phyloP scores from a whole-genome alignment of 305 asterid species.

The Solanum chacoense region DNA sequence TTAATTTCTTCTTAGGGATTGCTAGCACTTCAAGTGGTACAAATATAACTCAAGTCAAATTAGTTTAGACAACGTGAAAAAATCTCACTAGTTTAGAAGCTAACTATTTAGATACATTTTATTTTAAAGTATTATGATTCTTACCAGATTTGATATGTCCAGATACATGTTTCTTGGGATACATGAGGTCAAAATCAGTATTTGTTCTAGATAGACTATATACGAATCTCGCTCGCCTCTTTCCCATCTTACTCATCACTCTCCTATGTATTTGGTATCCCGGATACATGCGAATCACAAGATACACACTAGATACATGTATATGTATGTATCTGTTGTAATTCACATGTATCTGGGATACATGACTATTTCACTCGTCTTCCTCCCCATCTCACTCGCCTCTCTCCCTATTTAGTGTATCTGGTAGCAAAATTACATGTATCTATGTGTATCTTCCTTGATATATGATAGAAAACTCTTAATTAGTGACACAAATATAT shows the following conservation, averaged over 20 bases:
- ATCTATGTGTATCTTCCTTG: no score
- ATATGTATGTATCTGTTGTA: neutral
- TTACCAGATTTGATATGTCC: neutral
- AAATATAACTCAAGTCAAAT: neutral
- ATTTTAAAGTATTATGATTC: no score
- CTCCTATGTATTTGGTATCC: neutral
- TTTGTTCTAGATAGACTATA: neutral
- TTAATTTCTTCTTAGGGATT: neutral
- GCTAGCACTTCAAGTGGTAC: neutral
- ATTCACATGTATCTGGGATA: no score
- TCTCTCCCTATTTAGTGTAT: neutral
- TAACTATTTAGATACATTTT: no score
- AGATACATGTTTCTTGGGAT: neutral
- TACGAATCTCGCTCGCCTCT: neutral
- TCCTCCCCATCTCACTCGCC: neutral
- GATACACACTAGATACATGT: neutral
- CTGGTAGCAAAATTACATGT: no score
- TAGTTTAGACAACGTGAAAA: neutral
- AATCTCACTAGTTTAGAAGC: neutral
- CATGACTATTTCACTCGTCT: neutral
- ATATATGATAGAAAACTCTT: neutral
- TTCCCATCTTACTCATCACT: neutral
- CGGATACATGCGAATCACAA: no score
- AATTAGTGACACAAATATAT: no score
- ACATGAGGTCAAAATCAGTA: neutral